Base-by-base conservation (phyloP, 2,329 filamentous ascomycete species). In the Botryotinia narcissicola region DNA sequence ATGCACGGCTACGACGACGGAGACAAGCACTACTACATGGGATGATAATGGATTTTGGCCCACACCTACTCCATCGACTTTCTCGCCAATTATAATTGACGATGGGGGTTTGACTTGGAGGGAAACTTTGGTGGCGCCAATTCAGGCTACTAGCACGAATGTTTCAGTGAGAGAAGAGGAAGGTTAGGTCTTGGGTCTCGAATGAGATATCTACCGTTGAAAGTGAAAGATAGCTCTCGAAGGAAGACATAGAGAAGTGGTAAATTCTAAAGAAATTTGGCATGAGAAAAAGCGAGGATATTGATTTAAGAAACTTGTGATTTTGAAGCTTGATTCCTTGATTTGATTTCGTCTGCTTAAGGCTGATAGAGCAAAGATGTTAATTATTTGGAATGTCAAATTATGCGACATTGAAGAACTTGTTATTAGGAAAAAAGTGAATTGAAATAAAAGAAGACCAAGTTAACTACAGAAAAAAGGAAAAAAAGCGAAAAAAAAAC, bases 371-470 rank as follows among this genome's bases (percentile, higher is more conserved):
- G 0, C 12, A 54, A n/a, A n/a, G 12, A 54, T 16, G 12, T n/a
- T n/a, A n/a, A 5, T 7, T n/a, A 10, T 18, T 0, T 18, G 16
- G 25, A 6, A n/a, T n/a, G 2, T 54, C 2, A 7, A 12, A 16
- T 29, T 54, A 2, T 16, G 12, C 1, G 25, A n/a, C 6, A 16
- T 29, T 16, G n/a, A 29, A 54, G 14, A 29, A 7, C 25, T 29
- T n/a, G 25, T 3, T 54, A 16, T 54, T 0, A 8, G 14, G 14
- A 8, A 54, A 54, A 54, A 29, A 32, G 1, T 9, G 1, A 29
- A 57, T 57, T 57, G n/a, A 18, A 57, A 57, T 40, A 40, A 29
- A 18, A 14, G 22, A n/a, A 32, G 16, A 57, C 3, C 16, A 18
- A 18, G 18, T 32, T 18, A 57, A 32, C 8, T 57, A 57, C n/a